phyloP scores from a whole-genome alignment of 225 moss, liverwort and hornwort species.

The Pseudisothecium myosuroides region DNA sequence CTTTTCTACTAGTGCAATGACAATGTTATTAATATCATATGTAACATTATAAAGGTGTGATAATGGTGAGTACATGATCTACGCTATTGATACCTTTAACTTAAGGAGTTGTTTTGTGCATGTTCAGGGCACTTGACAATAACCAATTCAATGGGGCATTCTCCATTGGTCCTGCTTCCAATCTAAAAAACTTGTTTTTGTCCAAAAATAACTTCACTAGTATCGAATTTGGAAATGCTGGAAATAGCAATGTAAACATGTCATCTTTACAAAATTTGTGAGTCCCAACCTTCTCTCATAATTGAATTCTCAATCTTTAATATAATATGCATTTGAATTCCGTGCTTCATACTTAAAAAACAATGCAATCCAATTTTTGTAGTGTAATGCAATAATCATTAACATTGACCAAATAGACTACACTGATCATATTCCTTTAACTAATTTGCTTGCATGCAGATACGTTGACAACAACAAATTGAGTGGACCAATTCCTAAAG shows the following conservation, averaged over 20 bases:
- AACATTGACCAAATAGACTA: background rate
- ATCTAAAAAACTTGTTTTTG: background rate
- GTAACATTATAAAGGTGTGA: background rate
- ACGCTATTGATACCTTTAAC: background rate
- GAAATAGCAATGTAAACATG: background rate
- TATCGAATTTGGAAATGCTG: background rate
- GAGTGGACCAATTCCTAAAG: background rate
- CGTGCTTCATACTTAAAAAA: background rate
- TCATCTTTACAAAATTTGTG: background rate
- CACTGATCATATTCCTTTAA: background rate
- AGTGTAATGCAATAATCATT: background rate
- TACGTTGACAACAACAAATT: background rate
- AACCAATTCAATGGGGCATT: background rate
- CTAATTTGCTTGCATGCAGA: background rate
- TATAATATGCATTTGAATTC: background rate
- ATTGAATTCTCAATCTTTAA: background rate
- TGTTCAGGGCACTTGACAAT: background rate
- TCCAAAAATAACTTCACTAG: background rate
- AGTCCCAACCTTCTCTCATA: background rate
- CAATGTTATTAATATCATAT: background rate
- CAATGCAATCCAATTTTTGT: background rate
- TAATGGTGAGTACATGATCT: background rate
- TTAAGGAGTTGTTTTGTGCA: background rate
- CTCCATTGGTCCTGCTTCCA: background rate
- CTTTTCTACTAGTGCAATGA: background rate